A percentile compares a stretch with the other conserved stretches of the same genome.
Evolutionary conservation across 768 basidiomycete species (phyloP).

Genomic region (Boletus pseudo-olivaceus): DNA sequence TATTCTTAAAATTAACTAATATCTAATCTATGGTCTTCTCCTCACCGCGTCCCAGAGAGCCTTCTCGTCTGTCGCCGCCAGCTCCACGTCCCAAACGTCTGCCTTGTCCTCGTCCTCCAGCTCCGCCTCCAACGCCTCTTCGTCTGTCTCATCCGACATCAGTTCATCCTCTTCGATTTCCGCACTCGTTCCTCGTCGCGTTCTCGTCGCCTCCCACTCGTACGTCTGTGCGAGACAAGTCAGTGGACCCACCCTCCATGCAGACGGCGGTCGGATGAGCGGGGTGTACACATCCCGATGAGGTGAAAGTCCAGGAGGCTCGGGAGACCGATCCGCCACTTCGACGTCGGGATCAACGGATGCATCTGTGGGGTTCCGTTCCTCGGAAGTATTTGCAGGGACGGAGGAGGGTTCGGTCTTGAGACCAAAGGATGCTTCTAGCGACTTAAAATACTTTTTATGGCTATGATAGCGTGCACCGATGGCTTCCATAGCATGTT

Average conservation of each 20-base stretch:
- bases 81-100: conserved; percentile 35
- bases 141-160: conserved; percentile 35
- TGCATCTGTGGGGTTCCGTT: conserved; percentile 9
- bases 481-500: conserved; percentile 47
- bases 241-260: conserved; percentile 10
- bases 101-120: conserved; percentile 41
- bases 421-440: conserved; percentile 21
- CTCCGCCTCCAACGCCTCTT: conserved; percentile 36
- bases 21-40: conserved; percentile 1
- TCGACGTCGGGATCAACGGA: conserved; percentile 5
- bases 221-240: conserved; percentile 23
- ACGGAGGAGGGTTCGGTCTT: background rate
- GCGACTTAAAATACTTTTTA: conserved; percentile 38
- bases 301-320: conserved; percentile 8
- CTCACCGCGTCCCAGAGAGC: conserved; percentile 35
- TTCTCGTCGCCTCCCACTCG: conserved; percentile 16
- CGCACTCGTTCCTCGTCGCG: conserved; percentile 16
- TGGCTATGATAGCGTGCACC: conserved; percentile 38
- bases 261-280: conserved; percentile 31
- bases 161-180: conserved; percentile 23
- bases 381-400: conserved; percentile 8
- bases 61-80: conserved; percentile 37
- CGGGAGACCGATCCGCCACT: background rate
- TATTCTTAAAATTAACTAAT: conserved; percentile 5
- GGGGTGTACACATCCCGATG: conserved; percentile 37